Percentiles rank a stretch among this genome's conserved stretches.
These are phyloP conservation scores for Starmerella stellata DNA, from an alignment of 805 yeast genomes.

Conservation along the genomic window DNA sequence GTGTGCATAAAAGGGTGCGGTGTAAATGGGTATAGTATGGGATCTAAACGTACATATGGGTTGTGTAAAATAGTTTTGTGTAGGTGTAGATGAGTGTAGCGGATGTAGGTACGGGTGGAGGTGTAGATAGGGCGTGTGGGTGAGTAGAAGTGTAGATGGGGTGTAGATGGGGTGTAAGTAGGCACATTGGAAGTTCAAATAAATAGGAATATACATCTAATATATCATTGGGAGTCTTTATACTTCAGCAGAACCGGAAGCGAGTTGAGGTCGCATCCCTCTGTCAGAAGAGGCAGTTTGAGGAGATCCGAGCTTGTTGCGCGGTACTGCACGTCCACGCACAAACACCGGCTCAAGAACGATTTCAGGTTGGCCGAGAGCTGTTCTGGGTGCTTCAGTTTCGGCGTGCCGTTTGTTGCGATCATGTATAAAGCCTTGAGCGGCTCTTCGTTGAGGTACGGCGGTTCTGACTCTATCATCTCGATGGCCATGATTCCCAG, in stretches of 20 bases:
- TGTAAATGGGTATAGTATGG: too few species aligned
- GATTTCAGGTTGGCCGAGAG: slow-evolving; percentile 62
- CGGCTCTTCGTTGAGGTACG: slow-evolving; percentile 64
- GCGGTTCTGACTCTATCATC: slow-evolving; percentile 77
- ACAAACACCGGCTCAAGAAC: slow-evolving; percentile 74
- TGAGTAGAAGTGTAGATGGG: too few species aligned
- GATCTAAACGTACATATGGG: too few species aligned
- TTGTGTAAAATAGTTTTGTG: too few species aligned
- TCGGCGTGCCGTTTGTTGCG: slow-evolving; percentile 69
- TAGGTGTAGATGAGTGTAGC: too few species aligned
- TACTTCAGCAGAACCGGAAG: slow-evolving; percentile 23
- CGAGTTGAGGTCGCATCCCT: slow-evolving; percentile 19
- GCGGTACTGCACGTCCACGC: slow-evolving; percentile 83
- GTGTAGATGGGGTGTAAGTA: too few species aligned
- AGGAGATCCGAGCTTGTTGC: slow-evolving; percentile 80
- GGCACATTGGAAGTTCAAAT: too few species aligned
- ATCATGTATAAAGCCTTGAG: slow-evolving; percentile 57
- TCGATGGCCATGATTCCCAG: slow-evolving; percentile 73
- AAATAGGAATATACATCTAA: background rate
- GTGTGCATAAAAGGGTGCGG: too few species aligned
- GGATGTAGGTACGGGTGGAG: too few species aligned
- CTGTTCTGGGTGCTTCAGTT: slow-evolving; percentile 47
- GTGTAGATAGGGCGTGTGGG: too few species aligned
- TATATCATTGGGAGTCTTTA: slow-evolving; percentile 4
- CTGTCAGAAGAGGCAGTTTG: slow-evolving; percentile 39